Base-by-base conservation (phyloP, 805 yeast species). In the Candida odintsovae region DNA sequence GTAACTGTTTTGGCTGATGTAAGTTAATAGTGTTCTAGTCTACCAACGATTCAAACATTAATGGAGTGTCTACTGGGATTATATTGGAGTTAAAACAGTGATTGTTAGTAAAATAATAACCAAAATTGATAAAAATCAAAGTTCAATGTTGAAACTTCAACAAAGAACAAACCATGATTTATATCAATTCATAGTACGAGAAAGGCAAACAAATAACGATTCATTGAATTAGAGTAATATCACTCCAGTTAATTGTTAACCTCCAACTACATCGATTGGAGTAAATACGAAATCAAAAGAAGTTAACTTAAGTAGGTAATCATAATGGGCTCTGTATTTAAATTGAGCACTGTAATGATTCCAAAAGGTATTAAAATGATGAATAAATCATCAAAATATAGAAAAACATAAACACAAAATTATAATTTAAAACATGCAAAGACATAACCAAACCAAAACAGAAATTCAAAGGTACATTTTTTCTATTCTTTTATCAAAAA, bases 311-410 rank as follows among this genome's bases (percentile, higher is more conserved):
- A 20, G 39, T 19, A n/a, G 39, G 39, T 36, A 48, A 48, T 48
- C 50, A 48, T 48, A 42, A 36, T 48, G 50, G 50, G 50, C 50
- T 48, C 50, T 48, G 41, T 44, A 48, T 48, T 44, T 18, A 6
- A 22, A 16, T 42, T 48, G 50, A 48, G 50, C 50, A 37, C 50
- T 44, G 50, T 25, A 44, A 48, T 44, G 50, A 48, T 48, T 44
- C 50, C 39, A 38, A 42, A 29, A 36, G 39, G 39, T 36, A 36
- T 36, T 19, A 36, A 20, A 12, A 16, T 7, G 8, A 36, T 20
- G 35, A 33, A 3, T 6, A 33, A 9, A 33, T 11, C 31, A 28
- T 33, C 36, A 33, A 33, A 11, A n/a, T n/a, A n/a, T n/a, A n/a
- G 15, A 16, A 33, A 33, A 16, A 3, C n/a, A 44, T 16, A 39